These are phyloP conservation scores for Trichoderma atrobrunneum DNA, from an alignment of 2,329 filamentous ascomycete genomes.

Conservation along the genomic window DNA sequence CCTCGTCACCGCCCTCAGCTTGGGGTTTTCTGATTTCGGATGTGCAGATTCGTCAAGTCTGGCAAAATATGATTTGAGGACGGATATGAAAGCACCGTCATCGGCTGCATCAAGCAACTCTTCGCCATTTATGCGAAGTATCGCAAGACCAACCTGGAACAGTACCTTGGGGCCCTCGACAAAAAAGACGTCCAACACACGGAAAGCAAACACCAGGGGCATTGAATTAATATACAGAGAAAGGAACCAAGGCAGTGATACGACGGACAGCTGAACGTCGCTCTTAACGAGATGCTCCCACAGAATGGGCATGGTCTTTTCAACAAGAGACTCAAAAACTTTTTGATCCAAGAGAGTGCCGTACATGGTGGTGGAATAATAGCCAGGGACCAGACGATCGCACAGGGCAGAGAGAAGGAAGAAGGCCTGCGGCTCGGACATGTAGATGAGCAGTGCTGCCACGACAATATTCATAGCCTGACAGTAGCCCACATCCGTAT, in stretches of 20 bases:
- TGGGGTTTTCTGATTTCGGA: slow-evolving; percentile 91
- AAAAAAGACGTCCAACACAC: slow-evolving; percentile 96
- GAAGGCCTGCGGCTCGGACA: slow-evolving; percentile 94
- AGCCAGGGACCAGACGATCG: slow-evolving; percentile 88
- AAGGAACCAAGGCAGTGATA: slow-evolving; percentile 95
- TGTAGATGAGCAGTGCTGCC: slow-evolving; percentile 96
- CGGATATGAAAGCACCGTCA: slow-evolving; percentile 94
- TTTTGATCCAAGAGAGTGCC: slow-evolving; percentile 94
- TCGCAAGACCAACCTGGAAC: slow-evolving; percentile 96
- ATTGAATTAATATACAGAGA: slow-evolving; percentile 99
- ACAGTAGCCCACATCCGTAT: slow-evolving; percentile 94
- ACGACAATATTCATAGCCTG: slow-evolving; percentile 99
- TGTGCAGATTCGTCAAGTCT: slow-evolving; percentile 93
- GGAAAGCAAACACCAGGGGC: slow-evolving; percentile 95
- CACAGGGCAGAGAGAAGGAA: slow-evolving; percentile 89
- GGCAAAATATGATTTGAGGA: slow-evolving; percentile 92
- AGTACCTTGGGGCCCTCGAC: slow-evolving; percentile 95
- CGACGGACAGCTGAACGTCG: slow-evolving; percentile 94
- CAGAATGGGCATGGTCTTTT: slow-evolving; percentile 96
- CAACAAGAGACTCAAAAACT: slow-evolving; percentile 96
- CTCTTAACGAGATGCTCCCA: slow-evolving; percentile 98
- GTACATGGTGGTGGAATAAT: slow-evolving; percentile 99
- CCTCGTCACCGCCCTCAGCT: slow-evolving; percentile 86
- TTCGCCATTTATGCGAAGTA: slow-evolving; percentile 93
- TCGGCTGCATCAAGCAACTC: slow-evolving; percentile 90